Percentiles rank a stretch among this genome's conserved stretches.
Evolutionary conservation across 176 grass and related monocot species (phyloP).

Genomic region (Raddia distichophylla): DNA sequence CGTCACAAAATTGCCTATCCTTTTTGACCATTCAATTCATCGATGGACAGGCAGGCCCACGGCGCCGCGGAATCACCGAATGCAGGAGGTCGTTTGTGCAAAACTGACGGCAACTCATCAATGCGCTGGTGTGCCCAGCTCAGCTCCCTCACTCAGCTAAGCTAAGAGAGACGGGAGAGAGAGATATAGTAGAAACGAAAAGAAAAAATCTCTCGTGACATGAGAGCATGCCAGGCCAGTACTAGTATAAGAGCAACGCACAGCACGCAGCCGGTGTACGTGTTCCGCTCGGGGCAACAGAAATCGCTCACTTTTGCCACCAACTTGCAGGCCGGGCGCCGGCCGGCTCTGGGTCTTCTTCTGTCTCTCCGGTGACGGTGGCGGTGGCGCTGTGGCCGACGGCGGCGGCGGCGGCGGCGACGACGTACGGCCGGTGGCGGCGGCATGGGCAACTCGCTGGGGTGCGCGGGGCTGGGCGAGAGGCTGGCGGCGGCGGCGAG

Average conservation of each 20-base stretch:
- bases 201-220: not conserved
- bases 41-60: not conserved
- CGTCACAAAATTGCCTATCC: not conserved
- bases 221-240: not conserved
- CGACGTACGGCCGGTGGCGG: not conserved
- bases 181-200: not conserved
- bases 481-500: conserved; percentile 63
- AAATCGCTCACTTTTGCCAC: conserved; percentile 26
- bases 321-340: not conserved
- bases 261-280: not conserved
- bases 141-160: not conserved
- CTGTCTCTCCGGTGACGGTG: not conserved
- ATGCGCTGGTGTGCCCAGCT: conserved; percentile 6
- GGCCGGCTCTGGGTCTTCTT: not conserved
- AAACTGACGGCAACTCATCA: conserved; percentile 17
- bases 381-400: not conserved
- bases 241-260: not conserved
- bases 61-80: not conserved
- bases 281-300: not conserved
- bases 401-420: not conserved
- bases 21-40: not conserved
- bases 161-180: not conserved
- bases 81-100: not conserved
- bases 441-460: conserved; percentile 80
- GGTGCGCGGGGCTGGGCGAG: conserved; percentile 67